Conservation (phyloP, 371 early-diverging fungal genomes). For the Mortierella sp. region DNA sequence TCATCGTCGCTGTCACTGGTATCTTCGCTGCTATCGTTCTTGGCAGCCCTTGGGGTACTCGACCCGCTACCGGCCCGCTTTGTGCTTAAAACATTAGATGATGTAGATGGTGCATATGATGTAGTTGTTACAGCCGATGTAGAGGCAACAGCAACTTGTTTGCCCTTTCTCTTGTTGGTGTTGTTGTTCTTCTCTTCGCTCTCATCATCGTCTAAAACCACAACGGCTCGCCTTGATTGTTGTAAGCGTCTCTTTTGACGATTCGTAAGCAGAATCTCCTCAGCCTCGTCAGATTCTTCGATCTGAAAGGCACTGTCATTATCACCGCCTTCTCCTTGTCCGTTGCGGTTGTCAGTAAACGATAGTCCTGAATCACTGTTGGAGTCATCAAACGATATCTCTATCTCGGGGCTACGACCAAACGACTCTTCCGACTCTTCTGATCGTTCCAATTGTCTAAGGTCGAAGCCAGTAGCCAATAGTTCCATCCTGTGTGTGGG, state of each 20-base stretch:
- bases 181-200: constrained; percentile 5
- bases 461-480: too few relatives aligned
- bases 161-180: background rate
- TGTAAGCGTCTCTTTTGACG: background rate
- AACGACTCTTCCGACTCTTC: too few relatives aligned
- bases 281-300: background rate
- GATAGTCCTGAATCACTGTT: too few relatives aligned
- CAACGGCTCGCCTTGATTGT: background rate
- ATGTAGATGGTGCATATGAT: background rate
- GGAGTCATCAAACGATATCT: too few relatives aligned
- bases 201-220: constrained; percentile 9
- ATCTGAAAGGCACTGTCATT: background rate
- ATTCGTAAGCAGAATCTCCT: background rate
- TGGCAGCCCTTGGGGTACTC: background rate
- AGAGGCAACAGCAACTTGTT: background rate
- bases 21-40: background rate
- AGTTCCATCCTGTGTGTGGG: too few relatives aligned
- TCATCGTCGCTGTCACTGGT: constrained; percentile 12
- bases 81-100: background rate
- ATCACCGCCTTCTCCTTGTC: too few relatives aligned
- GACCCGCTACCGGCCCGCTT: background rate
- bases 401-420: too few relatives aligned
- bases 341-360: too few relatives aligned
- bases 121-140: background rate
- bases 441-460: too few relatives aligned